phyloP scores from a whole-genome alignment of 2,329 filamentous ascomycete species.

The Thermoascus crustaceus region DNA sequence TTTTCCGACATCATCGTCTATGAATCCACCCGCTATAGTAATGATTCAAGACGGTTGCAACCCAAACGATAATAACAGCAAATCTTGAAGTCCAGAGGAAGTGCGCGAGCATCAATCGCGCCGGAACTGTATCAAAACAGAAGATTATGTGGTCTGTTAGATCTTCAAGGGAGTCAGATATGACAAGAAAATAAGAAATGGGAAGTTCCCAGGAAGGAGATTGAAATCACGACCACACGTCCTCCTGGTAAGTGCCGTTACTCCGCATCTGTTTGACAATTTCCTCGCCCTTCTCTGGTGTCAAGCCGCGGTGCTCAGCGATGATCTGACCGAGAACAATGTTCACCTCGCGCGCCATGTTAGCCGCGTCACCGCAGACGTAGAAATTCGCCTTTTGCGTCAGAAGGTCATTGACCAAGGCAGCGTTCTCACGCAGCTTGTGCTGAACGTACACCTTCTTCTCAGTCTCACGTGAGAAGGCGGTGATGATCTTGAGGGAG shows the following conservation, averaged over 20 bases:
- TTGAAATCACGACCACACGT: slow-evolving; percentile 53
- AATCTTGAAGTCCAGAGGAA: too few species aligned
- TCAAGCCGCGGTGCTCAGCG: slow-evolving; percentile 69
- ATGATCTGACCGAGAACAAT: slow-evolving; percentile 79
- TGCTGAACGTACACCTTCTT: slow-evolving; percentile 98
- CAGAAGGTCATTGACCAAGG: slow-evolving; percentile 80
- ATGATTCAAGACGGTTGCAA: too few species aligned
- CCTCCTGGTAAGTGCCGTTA: slow-evolving; percentile 90
- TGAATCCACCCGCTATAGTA: too few species aligned
- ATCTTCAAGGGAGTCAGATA: slow-evolving; percentile 14
- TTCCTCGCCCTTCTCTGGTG: slow-evolving; percentile 84
- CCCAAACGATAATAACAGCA: too few species aligned
- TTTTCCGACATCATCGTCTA: too few species aligned
- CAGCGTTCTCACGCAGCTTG: slow-evolving; percentile 70
- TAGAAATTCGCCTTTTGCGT: slow-evolving; percentile 87
- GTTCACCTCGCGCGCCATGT: slow-evolving; percentile 95
- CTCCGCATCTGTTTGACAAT: slow-evolving; percentile 95
- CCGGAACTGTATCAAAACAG: too few species aligned
- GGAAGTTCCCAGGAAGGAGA: slow-evolving; percentile 11
- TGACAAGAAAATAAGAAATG: slow-evolving; percentile 12
- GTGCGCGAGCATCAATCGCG: too few species aligned
- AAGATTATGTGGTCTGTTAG: neutral
- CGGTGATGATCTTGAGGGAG: slow-evolving; percentile 81
- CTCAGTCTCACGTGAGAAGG: slow-evolving; percentile 81
- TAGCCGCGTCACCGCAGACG: slow-evolving; percentile 93